A percentile compares a stretch with the other conserved stretches of the same genome.
Conservation (phyloP, 345 rosid species). For the Salix caprea region DNA sequence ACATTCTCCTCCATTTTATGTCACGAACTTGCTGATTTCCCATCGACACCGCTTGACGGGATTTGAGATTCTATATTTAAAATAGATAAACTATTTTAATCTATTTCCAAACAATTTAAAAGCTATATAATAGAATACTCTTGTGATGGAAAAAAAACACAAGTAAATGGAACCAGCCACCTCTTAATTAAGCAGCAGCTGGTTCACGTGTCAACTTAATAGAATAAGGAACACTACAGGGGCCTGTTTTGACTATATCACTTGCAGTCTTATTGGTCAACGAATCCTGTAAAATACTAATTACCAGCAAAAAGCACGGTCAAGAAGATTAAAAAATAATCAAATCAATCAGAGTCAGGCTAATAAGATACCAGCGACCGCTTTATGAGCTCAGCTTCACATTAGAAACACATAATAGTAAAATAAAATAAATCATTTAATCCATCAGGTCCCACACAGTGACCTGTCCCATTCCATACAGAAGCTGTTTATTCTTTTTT, state of each 20-base stretch:
- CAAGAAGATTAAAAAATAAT: background rate
- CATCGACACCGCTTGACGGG: no score
- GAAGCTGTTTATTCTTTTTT: no score
- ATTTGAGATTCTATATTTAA: no score
- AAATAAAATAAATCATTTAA: background rate
- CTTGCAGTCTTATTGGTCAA: background rate
- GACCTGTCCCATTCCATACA: slow-evolving; percentile 4
- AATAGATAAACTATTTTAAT: no score
- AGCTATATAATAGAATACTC: no score
- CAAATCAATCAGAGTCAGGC: background rate
- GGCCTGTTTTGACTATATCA: background rate
- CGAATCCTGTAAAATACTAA: background rate
- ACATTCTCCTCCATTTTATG: no score
- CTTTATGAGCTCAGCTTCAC: background rate
- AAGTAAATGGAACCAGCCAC: no score
- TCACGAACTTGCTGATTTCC: no score
- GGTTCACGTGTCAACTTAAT: background rate
- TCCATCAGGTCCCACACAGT: background rate
- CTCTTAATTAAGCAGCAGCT: background rate
- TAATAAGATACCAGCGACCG: background rate
- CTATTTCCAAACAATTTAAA: no score
- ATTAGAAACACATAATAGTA: background rate
- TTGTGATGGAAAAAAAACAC: no score
- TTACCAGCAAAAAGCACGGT: background rate
- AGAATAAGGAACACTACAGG: background rate